phyloP scores from a whole-genome alignment of 176 grass and related monocot species.

The Eleusine coracana region DNA sequence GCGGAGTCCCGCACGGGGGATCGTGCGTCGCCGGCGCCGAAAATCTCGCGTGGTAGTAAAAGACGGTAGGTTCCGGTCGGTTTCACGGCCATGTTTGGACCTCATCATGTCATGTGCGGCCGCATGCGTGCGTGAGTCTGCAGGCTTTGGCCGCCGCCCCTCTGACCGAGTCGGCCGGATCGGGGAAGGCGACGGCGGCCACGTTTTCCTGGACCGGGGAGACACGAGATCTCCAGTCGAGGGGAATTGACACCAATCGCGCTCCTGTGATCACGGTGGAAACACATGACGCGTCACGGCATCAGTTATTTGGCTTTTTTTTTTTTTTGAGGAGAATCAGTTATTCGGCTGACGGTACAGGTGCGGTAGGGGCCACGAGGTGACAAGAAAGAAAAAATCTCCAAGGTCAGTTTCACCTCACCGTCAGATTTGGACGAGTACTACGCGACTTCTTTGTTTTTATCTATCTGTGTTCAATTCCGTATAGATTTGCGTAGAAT shows the following conservation, averaged over 20 bases:
- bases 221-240: background rate
- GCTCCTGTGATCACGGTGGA: conserved; percentile 22
- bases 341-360: background rate
- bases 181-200: conserved; percentile 13
- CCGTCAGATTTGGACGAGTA: background rate
- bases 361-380: background rate
- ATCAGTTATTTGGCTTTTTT: background rate
- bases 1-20: background rate
- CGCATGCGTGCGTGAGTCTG: conserved; percentile 1
- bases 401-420: background rate
- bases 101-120: background rate
- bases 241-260: background rate
- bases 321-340: no score
- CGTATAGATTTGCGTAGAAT: background rate
- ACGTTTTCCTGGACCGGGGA: background rate
- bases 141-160: background rate
- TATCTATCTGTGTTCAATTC: background rate
- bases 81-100: background rate
- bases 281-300: conserved; percentile 13
- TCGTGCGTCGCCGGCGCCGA: background rate
- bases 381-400: background rate
- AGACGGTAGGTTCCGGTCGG: conserved; percentile 25
- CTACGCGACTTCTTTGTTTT: background rate
- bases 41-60: background rate
- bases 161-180: no score